These are phyloP conservation scores for Myriosclerotinia scirpicola DNA, from an alignment of 2,329 filamentous ascomycete species.

Conservation along the genomic window DNA sequence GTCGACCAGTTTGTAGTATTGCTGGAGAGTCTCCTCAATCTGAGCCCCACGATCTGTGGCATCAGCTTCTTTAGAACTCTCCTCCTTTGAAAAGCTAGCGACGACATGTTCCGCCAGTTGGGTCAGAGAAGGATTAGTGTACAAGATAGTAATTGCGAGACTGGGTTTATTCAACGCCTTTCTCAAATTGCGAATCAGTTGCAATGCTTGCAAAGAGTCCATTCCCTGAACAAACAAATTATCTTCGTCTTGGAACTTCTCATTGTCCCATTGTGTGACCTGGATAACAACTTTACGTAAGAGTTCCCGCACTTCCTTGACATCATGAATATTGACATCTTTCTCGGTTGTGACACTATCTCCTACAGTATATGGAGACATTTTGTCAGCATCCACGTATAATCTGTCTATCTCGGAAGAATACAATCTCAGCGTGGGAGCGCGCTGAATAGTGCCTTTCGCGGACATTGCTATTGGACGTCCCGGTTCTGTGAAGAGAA, in stretches of 20 bases:
- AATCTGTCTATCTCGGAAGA: slow-evolving; percentile 20
- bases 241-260: background rate
- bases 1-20: background rate
- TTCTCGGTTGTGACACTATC: background rate
- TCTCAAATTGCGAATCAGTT: slow-evolving; percentile 13
- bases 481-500: slow-evolving; percentile 37
- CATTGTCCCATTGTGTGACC: slow-evolving; percentile 4
- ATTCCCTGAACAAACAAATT: slow-evolving; percentile 24
- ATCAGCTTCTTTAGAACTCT: background rate
- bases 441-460: slow-evolving; percentile 44
- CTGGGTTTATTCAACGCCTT: background rate
- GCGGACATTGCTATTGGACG: slow-evolving; percentile 41
- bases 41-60: background rate
- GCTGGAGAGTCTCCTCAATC: slow-evolving; percentile 16
- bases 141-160: background rate
- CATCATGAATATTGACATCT: background rate
- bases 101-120: background rate
- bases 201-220: slow-evolving; percentile 24
- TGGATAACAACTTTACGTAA: background rate
- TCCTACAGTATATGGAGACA: slow-evolving; percentile 1
- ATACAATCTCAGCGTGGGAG: slow-evolving; percentile 38
- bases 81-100: background rate
- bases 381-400: slow-evolving; percentile 9
- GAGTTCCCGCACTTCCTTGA: background rate
- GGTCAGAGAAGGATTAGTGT: slow-evolving; percentile 11